phyloP scores from a whole-genome alignment of 352 stramenopile species.

The Phytopythium chamaehyphon region DNA sequence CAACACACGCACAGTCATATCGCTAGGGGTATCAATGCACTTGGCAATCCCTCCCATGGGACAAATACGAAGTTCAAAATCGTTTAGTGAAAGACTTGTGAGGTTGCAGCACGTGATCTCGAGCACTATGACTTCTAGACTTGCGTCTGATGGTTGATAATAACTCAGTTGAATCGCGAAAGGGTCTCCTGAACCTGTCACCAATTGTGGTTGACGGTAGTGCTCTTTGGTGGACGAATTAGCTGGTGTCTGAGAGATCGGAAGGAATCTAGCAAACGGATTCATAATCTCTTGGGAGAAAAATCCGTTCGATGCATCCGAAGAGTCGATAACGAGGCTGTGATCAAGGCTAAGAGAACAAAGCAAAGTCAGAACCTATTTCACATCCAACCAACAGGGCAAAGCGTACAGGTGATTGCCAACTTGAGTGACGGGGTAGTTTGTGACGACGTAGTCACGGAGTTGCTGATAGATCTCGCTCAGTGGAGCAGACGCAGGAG shows the following conservation, averaged over 20 bases:
- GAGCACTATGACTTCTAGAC: conserved; percentile 48
- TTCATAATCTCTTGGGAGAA: conserved; percentile 35
- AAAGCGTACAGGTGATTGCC: conserved; percentile 5
- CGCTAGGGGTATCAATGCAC: conserved; percentile 50
- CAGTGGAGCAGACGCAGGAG: conserved; percentile 18
- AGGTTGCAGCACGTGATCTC: conserved; percentile 63
- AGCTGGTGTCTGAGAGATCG: neutral
- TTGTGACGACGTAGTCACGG: neutral
- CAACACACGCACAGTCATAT: conserved; percentile 52
- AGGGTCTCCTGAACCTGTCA: conserved; percentile 62
- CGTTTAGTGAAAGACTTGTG: conserved; percentile 48
- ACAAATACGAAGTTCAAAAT: conserved; percentile 65
- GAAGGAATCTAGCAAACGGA: conserved; percentile 28
- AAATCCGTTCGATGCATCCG: conserved; percentile 1
- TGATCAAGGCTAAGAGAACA: conserved; percentile 1
- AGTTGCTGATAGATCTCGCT: conserved; percentile 29
- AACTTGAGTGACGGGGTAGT: neutral
- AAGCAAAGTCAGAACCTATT: neutral
- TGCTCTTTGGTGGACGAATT: conserved; percentile 7
- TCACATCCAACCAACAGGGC: neutral
- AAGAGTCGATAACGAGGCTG: neutral
- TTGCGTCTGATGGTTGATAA: conserved; percentile 31
- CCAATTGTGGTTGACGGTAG: conserved; percentile 14
- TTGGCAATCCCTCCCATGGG: conserved; percentile 34
- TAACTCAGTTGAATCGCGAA: conserved; percentile 56